These are phyloP conservation scores for Rosa persica DNA, from an alignment of 306 rosid genomes.

Conservation along the genomic window DNA sequence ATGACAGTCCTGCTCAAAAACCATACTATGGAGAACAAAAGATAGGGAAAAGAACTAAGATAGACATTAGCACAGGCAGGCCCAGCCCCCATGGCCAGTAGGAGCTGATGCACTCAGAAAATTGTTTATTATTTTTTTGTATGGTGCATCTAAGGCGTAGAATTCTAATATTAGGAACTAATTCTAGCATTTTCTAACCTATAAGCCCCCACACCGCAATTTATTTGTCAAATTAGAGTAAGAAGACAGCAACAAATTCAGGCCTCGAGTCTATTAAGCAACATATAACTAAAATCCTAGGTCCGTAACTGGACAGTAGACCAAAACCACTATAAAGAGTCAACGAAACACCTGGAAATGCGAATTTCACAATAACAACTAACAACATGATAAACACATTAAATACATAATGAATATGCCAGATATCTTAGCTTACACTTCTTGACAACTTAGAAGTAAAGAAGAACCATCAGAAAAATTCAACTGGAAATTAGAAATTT, in stretches of 20 bases:
- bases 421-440: neutral
- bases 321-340: neutral
- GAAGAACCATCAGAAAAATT: neutral
- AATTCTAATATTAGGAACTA: neutral
- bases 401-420: neutral
- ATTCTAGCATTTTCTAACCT: constrained; percentile 1
- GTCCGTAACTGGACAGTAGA: neutral
- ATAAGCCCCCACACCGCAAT: neutral
- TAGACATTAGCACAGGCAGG: neutral
- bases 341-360: neutral
- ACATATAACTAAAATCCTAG: neutral
- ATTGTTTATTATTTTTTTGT: neutral
- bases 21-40: neutral
- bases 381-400: neutral
- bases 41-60: neutral
- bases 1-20: neutral
- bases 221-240: neutral
- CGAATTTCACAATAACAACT: neutral
- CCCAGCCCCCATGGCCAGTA: neutral
- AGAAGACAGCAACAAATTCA: neutral
- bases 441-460: neutral
- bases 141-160: neutral
- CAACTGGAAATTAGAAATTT: constrained; percentile 1
- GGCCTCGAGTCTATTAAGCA: neutral
- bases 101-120: neutral